Evolutionary conservation across 768 basidiomycete genomes (phyloP), one percentile per base, ranked within the genome.

Genomic region (Ramaria sp.): DNA sequence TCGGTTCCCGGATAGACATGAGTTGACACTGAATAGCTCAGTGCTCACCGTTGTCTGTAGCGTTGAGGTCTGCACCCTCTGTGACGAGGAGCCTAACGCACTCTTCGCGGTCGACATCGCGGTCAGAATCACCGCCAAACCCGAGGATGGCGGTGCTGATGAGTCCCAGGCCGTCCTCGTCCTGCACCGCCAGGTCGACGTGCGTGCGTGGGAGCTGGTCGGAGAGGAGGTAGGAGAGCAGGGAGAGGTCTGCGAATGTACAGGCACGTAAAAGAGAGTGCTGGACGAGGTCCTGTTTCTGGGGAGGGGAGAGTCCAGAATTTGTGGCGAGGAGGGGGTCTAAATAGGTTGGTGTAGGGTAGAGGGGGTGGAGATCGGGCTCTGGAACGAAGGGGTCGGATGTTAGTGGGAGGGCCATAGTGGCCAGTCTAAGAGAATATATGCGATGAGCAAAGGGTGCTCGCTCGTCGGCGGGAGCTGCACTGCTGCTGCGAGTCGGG

Each of bases 81-180:
- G 79, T 74, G 12, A 89, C 79, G 39, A 95, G 73, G 44, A 88
- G 69, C 55, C 91, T 75, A 6, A 93, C 85, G 60, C 85, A 88
- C 66, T 96, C 92, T 67, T 96, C 93, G 59, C 88, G 77, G 62
- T 97, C 94, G 42, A 94, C 78, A 55, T 91, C 85, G 55, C 85
- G 78, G 59, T 91, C 89, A 18, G 78, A 78, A 52, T 89, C 88
- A 25, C 81, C 78, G 37, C 87, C 85, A 64, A 91, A 91, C 10
- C 88, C 88, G 58, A 88, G 80, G 60, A 90, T 87, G 25, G 82
- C 71, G 54, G 80, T 73, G 64, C 86, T 84, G 71, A 93, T 74
- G 58, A 92, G 70, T 24, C 85, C 82, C 43, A 91, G 73, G 12
- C 89, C 90, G 59, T 97, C 92, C 50, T 94, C 91, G 67, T 95